A percentile compares a stretch with the other conserved stretches of the same genome.
phyloP scores from a whole-genome alignment of 2,329 filamentous ascomycete genomes.

The Ceratocystis alfenasii region DNA sequence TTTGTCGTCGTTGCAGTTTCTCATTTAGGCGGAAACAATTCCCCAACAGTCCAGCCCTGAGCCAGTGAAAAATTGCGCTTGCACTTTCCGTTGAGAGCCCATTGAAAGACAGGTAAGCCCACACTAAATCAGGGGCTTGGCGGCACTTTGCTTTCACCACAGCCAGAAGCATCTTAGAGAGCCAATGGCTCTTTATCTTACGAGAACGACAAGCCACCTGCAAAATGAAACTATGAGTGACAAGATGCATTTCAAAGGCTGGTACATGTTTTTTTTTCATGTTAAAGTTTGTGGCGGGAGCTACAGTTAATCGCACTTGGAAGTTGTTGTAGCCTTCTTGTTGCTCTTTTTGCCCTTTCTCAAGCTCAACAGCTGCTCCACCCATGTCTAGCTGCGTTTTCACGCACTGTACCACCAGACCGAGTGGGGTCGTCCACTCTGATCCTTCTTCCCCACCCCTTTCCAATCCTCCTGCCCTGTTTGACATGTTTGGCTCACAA shows the following conservation, averaged over 20 bases:
- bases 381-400: slow-evolving; percentile 8
- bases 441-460: slow-evolving; percentile 17
- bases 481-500: slow-evolving; percentile 1
- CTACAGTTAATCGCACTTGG: background rate
- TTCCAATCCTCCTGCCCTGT: background rate
- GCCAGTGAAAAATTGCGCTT: slow-evolving; percentile 17
- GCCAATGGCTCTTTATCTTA: too few species aligned
- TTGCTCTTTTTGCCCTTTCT: slow-evolving; percentile 3
- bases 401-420: slow-evolving; percentile 11
- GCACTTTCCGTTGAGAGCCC: slow-evolving; percentile 19
- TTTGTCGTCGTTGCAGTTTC: background rate
- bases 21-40: slow-evolving; percentile 2
- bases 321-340: background rate
- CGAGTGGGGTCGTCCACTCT: slow-evolving; percentile 11
- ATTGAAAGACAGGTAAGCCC: background rate
- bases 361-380: slow-evolving; percentile 11
- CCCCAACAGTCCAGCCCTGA: slow-evolving; percentile 2
- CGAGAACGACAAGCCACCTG: too few species aligned
- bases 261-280: background rate
- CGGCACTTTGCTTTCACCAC: background rate
- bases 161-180: background rate
- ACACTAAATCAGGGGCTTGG: background rate
- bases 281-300: background rate
- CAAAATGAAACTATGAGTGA: too few species aligned
- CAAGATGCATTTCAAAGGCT: too few species aligned